Conservation (phyloP, 2,329 filamentous ascomycete species). For the Aspergillus hiratsukae region DNA sequence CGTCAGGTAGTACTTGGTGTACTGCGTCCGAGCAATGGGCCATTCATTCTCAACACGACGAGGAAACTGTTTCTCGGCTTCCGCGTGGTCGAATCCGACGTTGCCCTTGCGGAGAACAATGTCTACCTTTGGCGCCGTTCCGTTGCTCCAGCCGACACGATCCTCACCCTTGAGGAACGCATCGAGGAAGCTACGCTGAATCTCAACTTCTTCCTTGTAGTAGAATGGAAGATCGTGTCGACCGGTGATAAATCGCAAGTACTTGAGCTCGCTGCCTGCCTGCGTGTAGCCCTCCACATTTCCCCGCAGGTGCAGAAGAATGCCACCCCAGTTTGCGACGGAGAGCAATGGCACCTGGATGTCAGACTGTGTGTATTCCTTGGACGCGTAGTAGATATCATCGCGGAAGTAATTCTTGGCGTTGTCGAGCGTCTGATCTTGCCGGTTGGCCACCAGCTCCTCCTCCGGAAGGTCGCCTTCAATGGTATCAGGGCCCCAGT, state of each 20-base stretch:
- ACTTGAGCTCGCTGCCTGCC: slow-evolving; percentile 64
- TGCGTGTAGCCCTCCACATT: slow-evolving; percentile 63
- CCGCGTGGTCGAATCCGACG: slow-evolving; percentile 55
- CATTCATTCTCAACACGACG: too few species aligned
- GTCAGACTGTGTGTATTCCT: slow-evolving; percentile 61
- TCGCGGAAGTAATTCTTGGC: slow-evolving; percentile 55
- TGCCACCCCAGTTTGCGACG: slow-evolving; percentile 69
- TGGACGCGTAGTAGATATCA: slow-evolving; percentile 60
- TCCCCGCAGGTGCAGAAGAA: slow-evolving; percentile 63
- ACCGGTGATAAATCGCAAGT: slow-evolving; percentile 64
- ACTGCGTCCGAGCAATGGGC: too few species aligned
- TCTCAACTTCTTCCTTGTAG: slow-evolving; percentile 62
- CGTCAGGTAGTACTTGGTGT: too few species aligned
- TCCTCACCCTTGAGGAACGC: slow-evolving; percentile 68
- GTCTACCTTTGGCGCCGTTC: slow-evolving; percentile 57
- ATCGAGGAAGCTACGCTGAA: slow-evolving; percentile 65
- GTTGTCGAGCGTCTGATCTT: slow-evolving; percentile 45
- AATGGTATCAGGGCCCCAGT: slow-evolving; percentile 49
- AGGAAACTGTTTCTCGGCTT: too few species aligned
- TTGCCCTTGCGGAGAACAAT: slow-evolving; percentile 62
- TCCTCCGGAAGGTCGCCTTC: slow-evolving; percentile 36
- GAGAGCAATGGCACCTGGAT: slow-evolving; percentile 64
- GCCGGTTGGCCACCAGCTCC: slow-evolving; percentile 33
- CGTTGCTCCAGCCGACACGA: slow-evolving; percentile 39
- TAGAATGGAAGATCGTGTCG: slow-evolving; percentile 70